Conservation (phyloP, 2,329 filamentous ascomycete species). For the Fusarium verticillioides region DNA sequence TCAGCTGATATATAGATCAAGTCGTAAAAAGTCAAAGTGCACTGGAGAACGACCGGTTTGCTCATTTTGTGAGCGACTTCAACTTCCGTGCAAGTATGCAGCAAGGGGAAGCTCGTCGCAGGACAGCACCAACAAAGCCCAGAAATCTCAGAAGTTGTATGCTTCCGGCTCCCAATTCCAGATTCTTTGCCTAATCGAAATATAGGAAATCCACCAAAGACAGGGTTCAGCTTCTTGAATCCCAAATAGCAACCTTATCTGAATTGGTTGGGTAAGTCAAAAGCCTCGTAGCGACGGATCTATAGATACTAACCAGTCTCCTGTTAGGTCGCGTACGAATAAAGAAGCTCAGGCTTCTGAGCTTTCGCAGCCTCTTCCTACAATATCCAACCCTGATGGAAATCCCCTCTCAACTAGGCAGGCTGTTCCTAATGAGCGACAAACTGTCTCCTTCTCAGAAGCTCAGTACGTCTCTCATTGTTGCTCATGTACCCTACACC, state of each 20-base stretch:
- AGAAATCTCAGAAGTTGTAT: not conserved
- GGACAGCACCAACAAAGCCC: rapidly evolving
- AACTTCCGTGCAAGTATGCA: not conserved
- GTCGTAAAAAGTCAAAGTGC: slow-evolving; percentile 17
- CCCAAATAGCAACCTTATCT: not conserved
- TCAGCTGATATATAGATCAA: rapidly evolving
- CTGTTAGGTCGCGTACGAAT: rapidly evolving
- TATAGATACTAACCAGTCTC: rapidly evolving
- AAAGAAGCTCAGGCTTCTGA: rapidly evolving
- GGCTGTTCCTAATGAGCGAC: not conserved
- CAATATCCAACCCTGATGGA: too few species aligned
- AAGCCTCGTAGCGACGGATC: rapidly evolving
- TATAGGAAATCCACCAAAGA: not conserved
- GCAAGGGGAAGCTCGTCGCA: not conserved
- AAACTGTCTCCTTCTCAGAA: not conserved
- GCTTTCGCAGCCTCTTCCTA: not conserved
- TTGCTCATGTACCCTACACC: rapidly evolving
- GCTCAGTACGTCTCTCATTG: not conserved
- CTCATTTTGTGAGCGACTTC: slow-evolving; percentile 6
- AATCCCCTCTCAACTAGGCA: rapidly evolving
- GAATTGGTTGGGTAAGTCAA: not conserved
- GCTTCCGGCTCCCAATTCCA: rapidly evolving
- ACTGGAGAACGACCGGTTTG: slow-evolving; percentile 11
- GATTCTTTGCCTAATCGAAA: not conserved
- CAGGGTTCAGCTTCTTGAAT: not conserved